A percentile compares a stretch with the other conserved stretches of the same genome.
Conservation (phyloP, 371 early-diverging fungal species). For the Syncephalastrum monosporum region DNA sequence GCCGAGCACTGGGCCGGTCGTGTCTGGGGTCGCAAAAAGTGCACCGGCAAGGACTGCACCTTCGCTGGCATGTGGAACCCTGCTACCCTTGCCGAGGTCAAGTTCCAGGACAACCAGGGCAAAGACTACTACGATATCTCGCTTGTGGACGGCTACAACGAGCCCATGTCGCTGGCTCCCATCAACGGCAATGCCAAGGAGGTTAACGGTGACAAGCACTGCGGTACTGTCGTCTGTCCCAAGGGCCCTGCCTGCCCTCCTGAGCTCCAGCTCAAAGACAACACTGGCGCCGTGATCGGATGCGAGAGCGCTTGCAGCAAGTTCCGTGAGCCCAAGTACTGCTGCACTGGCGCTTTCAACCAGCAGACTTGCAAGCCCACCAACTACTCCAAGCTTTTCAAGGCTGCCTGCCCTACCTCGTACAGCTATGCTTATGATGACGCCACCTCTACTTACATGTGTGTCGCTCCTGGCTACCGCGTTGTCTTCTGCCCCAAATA, state of each 20-base stretch:
- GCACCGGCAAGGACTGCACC: constrained; percentile 30
- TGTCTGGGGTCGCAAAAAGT: constrained; percentile 40
- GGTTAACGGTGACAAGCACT: constrained; percentile 15
- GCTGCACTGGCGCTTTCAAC: constrained; percentile 30
- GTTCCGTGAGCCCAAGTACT: constrained; percentile 25
- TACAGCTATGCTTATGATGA: constrained; percentile 56
- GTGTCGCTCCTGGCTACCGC: constrained; percentile 34
- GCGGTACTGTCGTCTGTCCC: constrained; percentile 32
- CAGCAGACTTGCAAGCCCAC: constrained; percentile 24
- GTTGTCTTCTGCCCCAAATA: constrained; percentile 45
- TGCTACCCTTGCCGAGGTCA: constrained; percentile 36
- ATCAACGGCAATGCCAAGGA: constrained; percentile 18
- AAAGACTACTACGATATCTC: constrained; percentile 36
- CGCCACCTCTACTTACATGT: constrained; percentile 39
- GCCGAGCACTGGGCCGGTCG: constrained; percentile 37
- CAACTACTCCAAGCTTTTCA: constrained; percentile 25
- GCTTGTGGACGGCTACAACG: constrained; percentile 38
- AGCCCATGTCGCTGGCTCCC: constrained; percentile 32
- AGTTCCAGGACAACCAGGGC: constrained; percentile 19
- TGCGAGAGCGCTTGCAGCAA: constrained; percentile 40
- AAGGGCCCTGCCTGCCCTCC: constrained; percentile 29
- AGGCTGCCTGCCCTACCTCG: constrained; percentile 32
- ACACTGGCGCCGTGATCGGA: constrained; percentile 28
- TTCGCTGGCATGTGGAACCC: constrained; percentile 24
- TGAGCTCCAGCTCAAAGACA: constrained; percentile 22